These are phyloP conservation scores for Lomentospora prolificans DNA, from an alignment of 2,329 filamentous ascomycete genomes.

Conservation along the genomic window DNA sequence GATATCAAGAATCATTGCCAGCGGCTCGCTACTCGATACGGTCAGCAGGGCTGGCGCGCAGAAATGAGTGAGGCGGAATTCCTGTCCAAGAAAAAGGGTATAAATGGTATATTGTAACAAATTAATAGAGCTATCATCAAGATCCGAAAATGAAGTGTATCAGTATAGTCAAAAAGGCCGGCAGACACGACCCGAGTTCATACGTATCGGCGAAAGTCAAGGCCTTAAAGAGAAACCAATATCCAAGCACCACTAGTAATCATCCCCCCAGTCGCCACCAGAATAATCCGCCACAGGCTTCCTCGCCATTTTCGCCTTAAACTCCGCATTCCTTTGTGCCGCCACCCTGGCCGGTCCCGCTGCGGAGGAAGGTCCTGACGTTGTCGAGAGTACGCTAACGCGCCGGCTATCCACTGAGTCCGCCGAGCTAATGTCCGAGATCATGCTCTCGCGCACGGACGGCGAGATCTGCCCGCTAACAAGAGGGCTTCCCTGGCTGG, in stretches of 20 bases:
- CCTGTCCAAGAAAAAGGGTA: too few relatives aligned
- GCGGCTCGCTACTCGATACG: too few relatives aligned
- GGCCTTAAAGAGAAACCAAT: too few relatives aligned
- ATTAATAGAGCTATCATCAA: background rate
- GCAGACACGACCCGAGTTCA: too few relatives aligned
- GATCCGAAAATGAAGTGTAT: background rate
- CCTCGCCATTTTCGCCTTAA: conserved; percentile 15
- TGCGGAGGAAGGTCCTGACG: too few relatives aligned
- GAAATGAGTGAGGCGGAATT: too few relatives aligned
- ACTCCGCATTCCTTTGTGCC: conserved; percentile 4
- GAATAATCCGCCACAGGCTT: conserved; percentile 19
- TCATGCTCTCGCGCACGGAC: conserved; percentile 4
- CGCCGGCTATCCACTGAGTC: conserved; percentile 3
- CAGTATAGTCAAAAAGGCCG: background rate
- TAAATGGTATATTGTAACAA: background rate
- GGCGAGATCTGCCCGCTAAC: background rate
- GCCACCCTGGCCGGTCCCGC: background rate
- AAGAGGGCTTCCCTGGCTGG: conserved; percentile 1
- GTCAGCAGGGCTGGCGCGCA: too few relatives aligned
- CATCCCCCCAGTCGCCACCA: conserved; percentile 17
- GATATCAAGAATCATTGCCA: too few relatives aligned
- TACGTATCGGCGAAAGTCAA: too few relatives aligned
- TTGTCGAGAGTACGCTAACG: background rate
- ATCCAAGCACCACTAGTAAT: too few relatives aligned
- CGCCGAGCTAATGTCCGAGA: conserved; percentile 1